phyloP scores from a whole-genome alignment of 2,329 filamentous ascomycete species.

The Plectosphaerella sp. region DNA sequence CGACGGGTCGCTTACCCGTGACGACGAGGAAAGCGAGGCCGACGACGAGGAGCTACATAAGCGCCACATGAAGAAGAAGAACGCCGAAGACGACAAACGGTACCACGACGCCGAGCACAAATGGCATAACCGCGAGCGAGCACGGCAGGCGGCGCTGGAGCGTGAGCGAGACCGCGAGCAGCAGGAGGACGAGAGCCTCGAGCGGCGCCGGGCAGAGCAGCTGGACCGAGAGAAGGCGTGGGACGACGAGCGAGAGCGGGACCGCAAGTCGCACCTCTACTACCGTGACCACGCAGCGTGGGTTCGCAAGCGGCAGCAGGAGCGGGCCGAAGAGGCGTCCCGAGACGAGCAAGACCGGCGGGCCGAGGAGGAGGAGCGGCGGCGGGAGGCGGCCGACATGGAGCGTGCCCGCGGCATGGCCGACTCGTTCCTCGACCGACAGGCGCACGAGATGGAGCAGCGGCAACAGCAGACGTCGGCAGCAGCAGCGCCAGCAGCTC shows the following conservation, averaged over 20 bases:
- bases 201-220: constrained; percentile 65
- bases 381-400: constrained; percentile 64
- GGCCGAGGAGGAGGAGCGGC: constrained; percentile 70
- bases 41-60: constrained; percentile 82
- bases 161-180: constrained; percentile 78
- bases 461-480: constrained; percentile 30
- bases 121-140: constrained; percentile 86
- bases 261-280: constrained; percentile 71
- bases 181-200: constrained; percentile 63
- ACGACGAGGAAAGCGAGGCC: constrained; percentile 84
- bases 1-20: constrained; percentile 51
- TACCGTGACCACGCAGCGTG: constrained; percentile 83
- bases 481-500: constrained; percentile 55
- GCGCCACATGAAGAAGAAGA: constrained; percentile 65
- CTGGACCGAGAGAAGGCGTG: constrained; percentile 65
- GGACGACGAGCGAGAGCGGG: constrained; percentile 82
- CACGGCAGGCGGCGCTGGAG: constrained; percentile 77
- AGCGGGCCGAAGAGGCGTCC: constrained; percentile 68
- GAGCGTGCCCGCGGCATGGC: constrained; percentile 81
- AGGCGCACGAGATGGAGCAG: constrained; percentile 70
- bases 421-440: constrained; percentile 83
- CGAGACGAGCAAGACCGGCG: constrained; percentile 80
- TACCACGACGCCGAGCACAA: constrained; percentile 83
- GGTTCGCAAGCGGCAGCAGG: constrained; percentile 73
- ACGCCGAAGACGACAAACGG: constrained; percentile 71